phyloP scores from a whole-genome alignment of 2,329 filamentous ascomycete species.

The Fusarium buharicum region DNA sequence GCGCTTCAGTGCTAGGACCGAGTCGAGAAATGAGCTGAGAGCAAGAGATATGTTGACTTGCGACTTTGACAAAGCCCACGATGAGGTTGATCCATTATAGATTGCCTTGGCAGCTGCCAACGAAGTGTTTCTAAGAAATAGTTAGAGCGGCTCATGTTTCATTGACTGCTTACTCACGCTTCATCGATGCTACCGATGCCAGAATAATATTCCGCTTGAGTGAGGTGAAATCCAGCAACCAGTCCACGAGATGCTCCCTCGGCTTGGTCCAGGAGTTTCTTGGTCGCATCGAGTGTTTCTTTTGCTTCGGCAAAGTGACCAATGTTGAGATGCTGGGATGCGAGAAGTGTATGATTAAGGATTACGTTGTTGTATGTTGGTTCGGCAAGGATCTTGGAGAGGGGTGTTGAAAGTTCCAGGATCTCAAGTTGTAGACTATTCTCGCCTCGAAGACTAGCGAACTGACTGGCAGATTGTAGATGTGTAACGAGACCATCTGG shows the following conservation, averaged over 20 bases:
- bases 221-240: slow-evolving; percentile 69
- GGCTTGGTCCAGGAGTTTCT: slow-evolving; percentile 57
- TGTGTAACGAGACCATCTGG: slow-evolving; percentile 60
- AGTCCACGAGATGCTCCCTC: slow-evolving; percentile 53
- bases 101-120: slow-evolving; percentile 55
- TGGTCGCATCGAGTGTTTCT: slow-evolving; percentile 66
- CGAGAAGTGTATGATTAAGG: slow-evolving; percentile 59
- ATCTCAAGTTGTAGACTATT: slow-evolving; percentile 58
- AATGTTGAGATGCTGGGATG: slow-evolving; percentile 64
- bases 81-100: slow-evolving; percentile 44
- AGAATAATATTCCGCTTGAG: slow-evolving; percentile 78
- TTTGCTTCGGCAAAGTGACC: slow-evolving; percentile 63
- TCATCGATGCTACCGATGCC: slow-evolving; percentile 73
- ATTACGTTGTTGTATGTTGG: slow-evolving; percentile 55
- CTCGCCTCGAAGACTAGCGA: slow-evolving; percentile 63
- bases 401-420: slow-evolving; percentile 56
- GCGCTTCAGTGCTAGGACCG: slow-evolving; percentile 70
- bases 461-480: slow-evolving; percentile 62
- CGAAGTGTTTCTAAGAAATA: slow-evolving; percentile 41
- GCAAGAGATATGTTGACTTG: slow-evolving; percentile 49
- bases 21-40: slow-evolving; percentile 65
- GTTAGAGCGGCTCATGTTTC: slow-evolving; percentile 19
- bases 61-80: slow-evolving; percentile 50
- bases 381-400: slow-evolving; percentile 53
- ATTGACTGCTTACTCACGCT: slow-evolving; percentile 54